phyloP scores from a whole-genome alignment of 371 early-diverging fungal species.

The Circinella umbellata region DNA sequence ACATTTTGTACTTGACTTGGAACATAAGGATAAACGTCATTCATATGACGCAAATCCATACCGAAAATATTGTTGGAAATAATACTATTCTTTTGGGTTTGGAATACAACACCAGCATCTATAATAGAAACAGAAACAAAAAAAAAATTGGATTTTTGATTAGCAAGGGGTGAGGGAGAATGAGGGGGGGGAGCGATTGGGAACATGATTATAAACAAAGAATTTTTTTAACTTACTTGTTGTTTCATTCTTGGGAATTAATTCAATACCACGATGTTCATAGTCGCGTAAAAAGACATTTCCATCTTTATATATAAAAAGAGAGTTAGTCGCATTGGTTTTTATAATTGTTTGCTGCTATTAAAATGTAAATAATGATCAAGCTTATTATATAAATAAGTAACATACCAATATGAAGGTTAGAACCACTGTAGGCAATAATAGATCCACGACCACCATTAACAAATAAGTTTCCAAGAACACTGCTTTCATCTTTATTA shows the following conservation, averaged over 20 bases:
- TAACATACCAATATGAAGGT: slow-evolving; percentile 36
- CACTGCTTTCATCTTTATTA: slow-evolving; percentile 36
- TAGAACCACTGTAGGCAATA: slow-evolving; percentile 29
- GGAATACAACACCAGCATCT: slow-evolving; percentile 43
- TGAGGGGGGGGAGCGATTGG: too few species aligned
- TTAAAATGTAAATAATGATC: too few species aligned
- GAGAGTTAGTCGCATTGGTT: too few species aligned
- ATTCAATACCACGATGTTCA: slow-evolving; percentile 29
- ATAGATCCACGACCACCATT: slow-evolving; percentile 44
- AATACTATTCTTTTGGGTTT: slow-evolving; percentile 40
- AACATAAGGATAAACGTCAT: slow-evolving; percentile 26
- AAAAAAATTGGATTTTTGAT: too few species aligned
- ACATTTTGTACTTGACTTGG: slow-evolving; percentile 25
- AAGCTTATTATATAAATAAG: too few species aligned
- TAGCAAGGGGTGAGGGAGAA: too few species aligned
- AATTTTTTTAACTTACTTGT: slow-evolving; percentile 25
- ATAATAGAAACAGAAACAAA: neutral
- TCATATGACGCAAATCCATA: slow-evolving; percentile 43
- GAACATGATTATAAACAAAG: too few species aligned
- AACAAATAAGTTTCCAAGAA: slow-evolving; percentile 42
- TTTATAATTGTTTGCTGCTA: too few species aligned
- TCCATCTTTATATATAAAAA: slow-evolving; percentile 29
- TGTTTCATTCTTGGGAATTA: slow-evolving; percentile 30
- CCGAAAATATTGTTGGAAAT: slow-evolving; percentile 54
- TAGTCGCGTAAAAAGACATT: slow-evolving; percentile 48